Base-by-base conservation (phyloP, 2,329 filamentous ascomycete species). In the Cladosporium sp. region DNA sequence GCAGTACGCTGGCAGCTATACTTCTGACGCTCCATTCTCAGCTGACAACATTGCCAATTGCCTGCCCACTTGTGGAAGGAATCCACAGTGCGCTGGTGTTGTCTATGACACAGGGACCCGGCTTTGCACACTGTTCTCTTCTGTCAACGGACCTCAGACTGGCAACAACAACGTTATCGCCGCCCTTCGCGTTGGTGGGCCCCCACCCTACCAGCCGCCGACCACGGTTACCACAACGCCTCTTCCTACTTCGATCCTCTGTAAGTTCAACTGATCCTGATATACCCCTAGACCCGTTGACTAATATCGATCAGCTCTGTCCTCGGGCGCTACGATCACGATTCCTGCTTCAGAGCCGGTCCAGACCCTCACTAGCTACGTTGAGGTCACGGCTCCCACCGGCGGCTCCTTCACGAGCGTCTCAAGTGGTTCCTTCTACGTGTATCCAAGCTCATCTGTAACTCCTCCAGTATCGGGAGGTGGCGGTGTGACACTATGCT, bases 81-180 rank as follows among this genome's bases (percentile, higher is more conserved):
- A 63, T 9, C 54, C 58, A 11, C 60, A 59, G 11, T 69, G 66
- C 55, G 56, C 59, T 43, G 67, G 63, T 43, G 61, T 65, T 5
- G 43, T 61, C 8, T 68, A 59, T 47, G 58, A 65, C 36, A 58
- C 56, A 2, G 17, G 11, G 3, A 25, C 55, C 6, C 50, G 56
- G 6, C n/a, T 59, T 9, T 69, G 66, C 47, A 60, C 63, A 30
- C 47, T 68, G 43, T 66, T 68, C 47, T 63, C 61, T 25, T 61
- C 65, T 38, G 60, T 65, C 34, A 50, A 54, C 7, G 60, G 63
- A 11, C 39, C 49, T 30, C 63, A 63, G 34, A 59, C 51, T 7
- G 34, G 39, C 1, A 62, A 63, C 55, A 56, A 59, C 15, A 61
- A 38, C 39, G 30, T 61, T 36, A 63, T 64, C 14, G 59, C 58